phyloP scores from a whole-genome alignment of 495 filamentous ascomycete species.

The Talaromyces nanjingensis region DNA sequence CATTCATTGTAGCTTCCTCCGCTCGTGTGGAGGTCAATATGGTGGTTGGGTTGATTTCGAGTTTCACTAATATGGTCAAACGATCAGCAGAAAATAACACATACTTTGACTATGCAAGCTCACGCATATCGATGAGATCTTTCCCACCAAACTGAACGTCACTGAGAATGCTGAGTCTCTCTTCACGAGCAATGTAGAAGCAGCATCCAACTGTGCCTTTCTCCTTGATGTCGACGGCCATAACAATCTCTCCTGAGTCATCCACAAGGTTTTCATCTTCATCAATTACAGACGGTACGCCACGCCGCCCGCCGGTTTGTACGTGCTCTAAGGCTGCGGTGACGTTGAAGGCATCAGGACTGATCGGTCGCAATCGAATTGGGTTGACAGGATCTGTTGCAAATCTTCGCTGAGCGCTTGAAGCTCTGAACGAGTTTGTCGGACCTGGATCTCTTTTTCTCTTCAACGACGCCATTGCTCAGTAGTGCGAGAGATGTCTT shows the following conservation, averaged over 20 bases:
- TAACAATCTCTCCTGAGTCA: slow-evolving; percentile 66
- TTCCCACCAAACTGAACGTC: slow-evolving; percentile 66
- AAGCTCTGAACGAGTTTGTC: background rate
- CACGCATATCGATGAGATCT: slow-evolving; percentile 64
- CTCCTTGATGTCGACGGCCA: slow-evolving; percentile 73
- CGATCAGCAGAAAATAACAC: background rate
- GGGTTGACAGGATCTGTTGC: background rate
- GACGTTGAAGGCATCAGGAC: background rate
- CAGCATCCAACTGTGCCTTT: slow-evolving; percentile 74
- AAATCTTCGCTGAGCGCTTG: slow-evolving; percentile 4
- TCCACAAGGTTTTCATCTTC: slow-evolving; percentile 46
- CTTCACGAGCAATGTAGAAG: slow-evolving; percentile 72
- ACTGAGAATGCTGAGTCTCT: slow-evolving; percentile 71
- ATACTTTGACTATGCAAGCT: slow-evolving; percentile 10
- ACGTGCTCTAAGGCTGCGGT: background rate
- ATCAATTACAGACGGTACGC: background rate
- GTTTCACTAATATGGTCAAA: slow-evolving; percentile 45
- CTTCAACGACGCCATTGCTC: slow-evolving; percentile 1
- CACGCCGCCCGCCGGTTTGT: background rate
- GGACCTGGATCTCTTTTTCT: slow-evolving; percentile 4
- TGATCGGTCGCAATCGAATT: background rate
- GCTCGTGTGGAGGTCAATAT: slow-evolving; percentile 66
- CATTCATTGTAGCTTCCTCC: slow-evolving; percentile 40
- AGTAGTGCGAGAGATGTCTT: background rate
- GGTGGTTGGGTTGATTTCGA: slow-evolving; percentile 73